Evolutionary conservation across 257 asterid species (phyloP), one percentile per base, ranked within the genome.

Genomic region (Mentha longifolia): DNA sequence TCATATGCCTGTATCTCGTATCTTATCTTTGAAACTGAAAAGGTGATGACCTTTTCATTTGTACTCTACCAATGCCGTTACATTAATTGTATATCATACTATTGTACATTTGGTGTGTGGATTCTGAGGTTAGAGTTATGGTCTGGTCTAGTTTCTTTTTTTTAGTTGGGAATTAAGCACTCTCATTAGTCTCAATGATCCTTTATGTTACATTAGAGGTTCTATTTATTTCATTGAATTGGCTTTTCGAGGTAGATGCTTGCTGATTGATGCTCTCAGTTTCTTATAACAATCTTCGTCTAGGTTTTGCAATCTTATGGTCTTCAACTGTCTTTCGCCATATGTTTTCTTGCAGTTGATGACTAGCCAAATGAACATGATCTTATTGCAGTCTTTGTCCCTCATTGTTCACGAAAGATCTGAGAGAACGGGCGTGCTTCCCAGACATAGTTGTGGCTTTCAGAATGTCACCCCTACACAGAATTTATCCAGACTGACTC

Each of bases 271-370:
- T 59, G 59, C 28, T 8, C 1, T 54, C 5, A 19, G 50, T 62
- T n/a, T 68, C 6, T n/a, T 43, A 19, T 20, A 28, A 28, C 12
- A 19, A 30, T 45, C 37, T 65, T 41, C 30, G 20, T 39, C 74
- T 46, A 46, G 61, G 67, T 60, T 64, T 17, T 10, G 55, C 35
- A 33, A 58, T 51, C 71, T 70, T 43, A 12, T 33, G 69, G 73
- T 66, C 78, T 55, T 47, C 67, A 57, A 19, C 6, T 15, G 42
- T 43, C 54, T 75, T 33, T 65, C 35, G 37, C 19, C 31, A 7
- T 56, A 57, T 64, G 42, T 59, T 49, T 68, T 79, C 13, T 70
- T 85, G 86, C 90, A 89, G 96, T 78, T 78, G 70, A 82, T 85
- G 90, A 77, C 83, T 37, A 74, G 73, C 64, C 74, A 58, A 72